Evolutionary conservation across 257 asterid species (phyloP).

Genomic region (Solanum paucissectum): DNA sequence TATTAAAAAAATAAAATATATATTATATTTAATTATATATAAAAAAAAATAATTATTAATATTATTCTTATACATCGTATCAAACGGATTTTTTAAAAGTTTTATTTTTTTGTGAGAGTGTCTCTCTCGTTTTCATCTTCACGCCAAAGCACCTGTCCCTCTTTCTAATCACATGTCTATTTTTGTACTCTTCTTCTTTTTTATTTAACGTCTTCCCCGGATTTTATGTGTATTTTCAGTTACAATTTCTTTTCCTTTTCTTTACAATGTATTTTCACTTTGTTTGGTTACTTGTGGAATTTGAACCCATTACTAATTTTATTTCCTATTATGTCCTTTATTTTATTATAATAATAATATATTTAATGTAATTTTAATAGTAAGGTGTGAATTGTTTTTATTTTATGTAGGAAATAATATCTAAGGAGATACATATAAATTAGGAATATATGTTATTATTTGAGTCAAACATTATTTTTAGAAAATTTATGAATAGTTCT

Average conservation of each 20-base stretch:
- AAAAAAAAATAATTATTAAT: too few relatives aligned
- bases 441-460: not conserved
- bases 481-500: not conserved
- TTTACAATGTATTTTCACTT: not conserved
- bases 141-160: slow-evolving; percentile 61
- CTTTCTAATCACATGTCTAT: slow-evolving; percentile 15
- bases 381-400: not conserved
- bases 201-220: not conserved
- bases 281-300: not conserved
- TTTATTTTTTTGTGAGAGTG: not conserved
- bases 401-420: not conserved
- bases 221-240: not conserved
- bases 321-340: not conserved
- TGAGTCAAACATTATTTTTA: not conserved
- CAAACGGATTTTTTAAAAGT: not conserved
- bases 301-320: not conserved
- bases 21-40: too few relatives aligned
- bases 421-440: too few relatives aligned
- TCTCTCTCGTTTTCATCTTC: slow-evolving; percentile 25
- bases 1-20: too few relatives aligned
- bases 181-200: not conserved
- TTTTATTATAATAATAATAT: not conserved
- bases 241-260: not conserved
- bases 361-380: not conserved
- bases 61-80: too few relatives aligned